Percentiles rank a stretch among this genome's conserved stretches.
phyloP scores from a whole-genome alignment of 352 stramenopile genomes.

The Phytophthora colocasiae region DNA sequence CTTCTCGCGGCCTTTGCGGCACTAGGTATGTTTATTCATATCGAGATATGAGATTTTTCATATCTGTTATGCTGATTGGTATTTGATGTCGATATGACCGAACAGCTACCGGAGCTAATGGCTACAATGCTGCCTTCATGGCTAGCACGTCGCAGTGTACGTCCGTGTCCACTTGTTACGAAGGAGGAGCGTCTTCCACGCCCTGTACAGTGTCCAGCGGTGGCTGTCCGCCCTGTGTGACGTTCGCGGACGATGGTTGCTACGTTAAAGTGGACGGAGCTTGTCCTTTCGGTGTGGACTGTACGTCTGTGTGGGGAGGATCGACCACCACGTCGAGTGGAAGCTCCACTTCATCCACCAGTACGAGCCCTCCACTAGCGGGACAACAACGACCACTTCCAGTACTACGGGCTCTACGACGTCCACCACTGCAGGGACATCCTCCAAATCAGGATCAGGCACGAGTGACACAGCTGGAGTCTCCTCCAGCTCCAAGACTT shows the following conservation, averaged over 20 bases:
- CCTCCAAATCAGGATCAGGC: slow-evolving; percentile 15
- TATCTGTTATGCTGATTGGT: background rate
- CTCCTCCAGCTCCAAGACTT: slow-evolving; percentile 22
- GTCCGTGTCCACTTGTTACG: slow-evolving; percentile 38
- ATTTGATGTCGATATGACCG: background rate
- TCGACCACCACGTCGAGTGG: slow-evolving; percentile 16
- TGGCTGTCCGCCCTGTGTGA: slow-evolving; percentile 43
- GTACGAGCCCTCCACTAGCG: slow-evolving; percentile 13
- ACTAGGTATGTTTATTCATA: slow-evolving; percentile 15
- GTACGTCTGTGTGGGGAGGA: slow-evolving; percentile 29
- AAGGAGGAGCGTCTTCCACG: slow-evolving; percentile 30
- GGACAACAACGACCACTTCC: slow-evolving; percentile 1
- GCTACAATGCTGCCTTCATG: slow-evolving; percentile 9
- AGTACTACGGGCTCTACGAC: slow-evolving; percentile 5
- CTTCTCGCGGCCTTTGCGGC: slow-evolving; percentile 24
- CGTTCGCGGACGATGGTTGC: slow-evolving; percentile 46
- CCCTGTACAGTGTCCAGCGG: slow-evolving; percentile 37
- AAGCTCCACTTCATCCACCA: slow-evolving; percentile 17
- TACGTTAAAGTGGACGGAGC: slow-evolving; percentile 41
- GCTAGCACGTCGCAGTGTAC: slow-evolving; percentile 37
- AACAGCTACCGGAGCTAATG: slow-evolving; percentile 9
- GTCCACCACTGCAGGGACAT: slow-evolving; percentile 8
- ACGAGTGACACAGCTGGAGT: slow-evolving; percentile 25
- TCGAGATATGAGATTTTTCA: too few relatives aligned
- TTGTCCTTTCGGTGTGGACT: slow-evolving; percentile 44